Conservation (phyloP, 2,329 filamentous ascomycete species). For the Sporothrix dimorphospora region DNA sequence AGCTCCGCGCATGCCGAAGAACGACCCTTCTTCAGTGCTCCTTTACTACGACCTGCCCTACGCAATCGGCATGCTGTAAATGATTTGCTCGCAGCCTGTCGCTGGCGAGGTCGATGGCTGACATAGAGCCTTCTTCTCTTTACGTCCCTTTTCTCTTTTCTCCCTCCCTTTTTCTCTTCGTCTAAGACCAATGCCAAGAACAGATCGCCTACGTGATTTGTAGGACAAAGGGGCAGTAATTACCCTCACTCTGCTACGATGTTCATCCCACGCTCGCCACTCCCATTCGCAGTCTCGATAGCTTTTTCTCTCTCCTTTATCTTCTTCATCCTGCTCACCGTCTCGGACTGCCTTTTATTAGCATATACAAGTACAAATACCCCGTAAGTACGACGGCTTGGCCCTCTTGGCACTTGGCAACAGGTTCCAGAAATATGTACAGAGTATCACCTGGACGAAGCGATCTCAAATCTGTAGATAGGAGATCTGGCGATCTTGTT, state of each 20-base stretch:
- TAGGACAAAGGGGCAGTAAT: constrained; percentile 1
- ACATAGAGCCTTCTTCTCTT: neutral
- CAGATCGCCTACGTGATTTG: neutral
- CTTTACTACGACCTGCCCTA: neutral
- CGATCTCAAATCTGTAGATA: neutral
- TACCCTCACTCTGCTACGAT: neutral
- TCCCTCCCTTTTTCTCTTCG: too few species aligned
- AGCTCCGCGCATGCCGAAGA: neutral
- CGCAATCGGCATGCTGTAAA: neutral
- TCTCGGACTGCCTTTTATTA: neutral
- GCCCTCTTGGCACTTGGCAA: neutral
- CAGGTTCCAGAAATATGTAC: constrained; percentile 3
- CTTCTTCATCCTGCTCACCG: neutral
- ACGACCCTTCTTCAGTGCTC: neutral
- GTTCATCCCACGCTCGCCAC: neutral
- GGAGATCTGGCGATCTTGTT: neutral
- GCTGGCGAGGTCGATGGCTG: neutral
- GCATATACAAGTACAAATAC: neutral
- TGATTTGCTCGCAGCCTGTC: neutral
- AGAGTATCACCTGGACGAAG: neutral
- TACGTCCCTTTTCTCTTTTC: neutral
- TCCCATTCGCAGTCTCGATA: neutral
- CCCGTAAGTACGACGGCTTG: constrained; percentile 2
- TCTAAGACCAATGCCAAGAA: neutral
- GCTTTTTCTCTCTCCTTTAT: neutral